These are phyloP conservation scores for Corchorus capsularis DNA, from an alignment of 345 rosid species.

Conservation along the genomic window DNA sequence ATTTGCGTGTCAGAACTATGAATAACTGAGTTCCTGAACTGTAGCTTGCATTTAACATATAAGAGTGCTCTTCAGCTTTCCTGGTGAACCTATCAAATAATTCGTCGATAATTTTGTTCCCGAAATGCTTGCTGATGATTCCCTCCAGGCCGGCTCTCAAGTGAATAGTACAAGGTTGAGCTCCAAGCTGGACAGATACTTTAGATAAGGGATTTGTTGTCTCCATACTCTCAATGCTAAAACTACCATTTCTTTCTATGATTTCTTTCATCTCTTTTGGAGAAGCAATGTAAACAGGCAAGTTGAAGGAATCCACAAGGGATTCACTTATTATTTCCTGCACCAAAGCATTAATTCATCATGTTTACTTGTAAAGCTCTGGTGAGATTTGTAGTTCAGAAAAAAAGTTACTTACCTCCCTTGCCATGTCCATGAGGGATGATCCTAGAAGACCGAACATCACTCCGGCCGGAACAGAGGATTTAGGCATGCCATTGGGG, in stretches of 20 bases:
- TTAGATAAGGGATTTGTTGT: neutral
- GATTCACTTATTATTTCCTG: conserved; percentile 41
- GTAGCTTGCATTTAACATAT: neutral
- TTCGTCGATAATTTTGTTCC: conserved; percentile 22
- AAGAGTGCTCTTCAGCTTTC: neutral
- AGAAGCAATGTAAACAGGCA: conserved; percentile 33
- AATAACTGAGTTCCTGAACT: neutral
- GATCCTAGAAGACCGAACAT: conserved; percentile 32
- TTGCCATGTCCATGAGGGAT: conserved; percentile 33
- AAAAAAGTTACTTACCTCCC: conserved; percentile 9
- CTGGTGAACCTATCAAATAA: conserved; percentile 19
- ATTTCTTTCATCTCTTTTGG: conserved; percentile 21
- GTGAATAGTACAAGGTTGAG: neutral
- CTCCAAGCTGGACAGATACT: neutral
- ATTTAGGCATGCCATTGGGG: conserved; percentile 33
- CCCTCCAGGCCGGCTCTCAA: conserved; percentile 25
- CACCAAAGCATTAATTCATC: neutral
- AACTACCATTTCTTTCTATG: conserved; percentile 27
- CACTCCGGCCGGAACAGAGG: conserved; percentile 19
- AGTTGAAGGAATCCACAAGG: conserved; percentile 39
- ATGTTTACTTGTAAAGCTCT: neutral
- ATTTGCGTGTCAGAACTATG: neutral
- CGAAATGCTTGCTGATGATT: conserved; percentile 32
- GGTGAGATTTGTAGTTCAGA: neutral
- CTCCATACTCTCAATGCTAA: conserved; percentile 30